phyloP scores from a whole-genome alignment of 2,329 filamentous ascomycete species.

The Pseudogymnoascus sp. region DNA sequence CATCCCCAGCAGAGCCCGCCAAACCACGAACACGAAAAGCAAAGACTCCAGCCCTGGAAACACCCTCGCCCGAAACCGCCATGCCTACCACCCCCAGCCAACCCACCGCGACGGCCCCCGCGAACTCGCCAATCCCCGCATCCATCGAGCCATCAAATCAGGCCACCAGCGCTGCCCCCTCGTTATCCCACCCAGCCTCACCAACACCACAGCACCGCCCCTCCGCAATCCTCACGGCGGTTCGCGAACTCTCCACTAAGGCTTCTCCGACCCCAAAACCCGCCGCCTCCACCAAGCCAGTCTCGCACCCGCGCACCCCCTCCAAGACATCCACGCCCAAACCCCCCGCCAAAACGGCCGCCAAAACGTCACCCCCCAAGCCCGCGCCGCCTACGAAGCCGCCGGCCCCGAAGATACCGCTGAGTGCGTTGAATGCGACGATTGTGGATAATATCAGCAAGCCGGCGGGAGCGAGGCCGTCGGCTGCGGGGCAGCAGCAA shows the following conservation, averaged over 20 bases:
- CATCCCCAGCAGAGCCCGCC: neutral
- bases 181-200: too few relatives aligned
- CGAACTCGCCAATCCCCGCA: too few relatives aligned
- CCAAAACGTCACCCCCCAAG: neutral
- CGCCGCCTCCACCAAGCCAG: neutral
- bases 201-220: too few relatives aligned
- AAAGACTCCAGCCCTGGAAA: neutral
- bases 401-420: neutral
- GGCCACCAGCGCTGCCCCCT: too few relatives aligned
- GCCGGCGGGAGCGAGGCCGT: slow-evolving; percentile 22
- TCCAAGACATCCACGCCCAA: neutral
- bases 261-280: neutral
- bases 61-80: neutral
- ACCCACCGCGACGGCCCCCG: too few relatives aligned
- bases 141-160: too few relatives aligned
- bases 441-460: slow-evolving; percentile 23
- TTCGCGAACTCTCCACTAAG: neutral
- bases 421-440: slow-evolving; percentile 19
- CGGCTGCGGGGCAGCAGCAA: slow-evolving; percentile 11
- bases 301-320: neutral
- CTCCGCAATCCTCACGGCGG: neutral
- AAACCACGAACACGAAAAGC: neutral
- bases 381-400: neutral
- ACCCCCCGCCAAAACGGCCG: neutral
- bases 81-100: too few relatives aligned